A percentile compares a stretch with the other conserved stretches of the same genome.
These are phyloP conservation scores for Obelidium mucronatum DNA, from an alignment of 192 early-diverging fungal genomes.

Conservation along the genomic window DNA sequence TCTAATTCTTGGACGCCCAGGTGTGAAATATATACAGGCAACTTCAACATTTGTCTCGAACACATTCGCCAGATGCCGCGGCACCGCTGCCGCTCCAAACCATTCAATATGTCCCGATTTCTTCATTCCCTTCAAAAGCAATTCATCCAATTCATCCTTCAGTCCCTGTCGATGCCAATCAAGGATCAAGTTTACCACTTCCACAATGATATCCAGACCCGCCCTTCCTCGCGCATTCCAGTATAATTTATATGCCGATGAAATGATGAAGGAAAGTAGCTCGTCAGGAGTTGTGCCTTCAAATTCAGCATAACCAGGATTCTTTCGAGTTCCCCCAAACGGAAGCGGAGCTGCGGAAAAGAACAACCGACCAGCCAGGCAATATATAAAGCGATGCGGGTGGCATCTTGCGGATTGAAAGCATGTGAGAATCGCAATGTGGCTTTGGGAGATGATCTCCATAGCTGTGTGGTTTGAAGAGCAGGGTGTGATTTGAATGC, in stretches of 20 bases:
- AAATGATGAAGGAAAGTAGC: constrained; percentile 5
- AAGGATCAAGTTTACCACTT: not conserved
- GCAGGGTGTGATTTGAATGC: not conserved
- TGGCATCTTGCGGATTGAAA: not conserved
- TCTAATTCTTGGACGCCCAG: not conserved
- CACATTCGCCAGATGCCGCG: not conserved
- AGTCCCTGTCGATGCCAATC: not conserved
- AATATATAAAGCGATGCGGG: not conserved
- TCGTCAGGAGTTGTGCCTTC: not conserved
- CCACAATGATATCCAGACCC: not conserved
- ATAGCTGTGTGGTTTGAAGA: not conserved
- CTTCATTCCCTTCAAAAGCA: constrained; percentile 11
- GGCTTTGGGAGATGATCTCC: not conserved
- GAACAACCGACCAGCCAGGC: not conserved
- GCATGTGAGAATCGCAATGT: not conserved
- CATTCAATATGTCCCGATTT: constrained; percentile 3
- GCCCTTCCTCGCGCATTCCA: not conserved
- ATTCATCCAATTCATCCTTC: constrained; percentile 21
- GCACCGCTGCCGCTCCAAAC: not conserved
- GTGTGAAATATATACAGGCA: not conserved
- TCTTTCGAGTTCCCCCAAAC: not conserved
- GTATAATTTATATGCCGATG: not conserved
- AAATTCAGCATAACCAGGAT: constrained; percentile 9
- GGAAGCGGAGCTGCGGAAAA: not conserved
- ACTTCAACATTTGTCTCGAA: not conserved